Evolutionary conservation across 2,329 filamentous ascomycete species (phyloP), one percentile per base, ranked within the genome.

Genomic region (Dryadomyces quercus-mongolicae): DNA sequence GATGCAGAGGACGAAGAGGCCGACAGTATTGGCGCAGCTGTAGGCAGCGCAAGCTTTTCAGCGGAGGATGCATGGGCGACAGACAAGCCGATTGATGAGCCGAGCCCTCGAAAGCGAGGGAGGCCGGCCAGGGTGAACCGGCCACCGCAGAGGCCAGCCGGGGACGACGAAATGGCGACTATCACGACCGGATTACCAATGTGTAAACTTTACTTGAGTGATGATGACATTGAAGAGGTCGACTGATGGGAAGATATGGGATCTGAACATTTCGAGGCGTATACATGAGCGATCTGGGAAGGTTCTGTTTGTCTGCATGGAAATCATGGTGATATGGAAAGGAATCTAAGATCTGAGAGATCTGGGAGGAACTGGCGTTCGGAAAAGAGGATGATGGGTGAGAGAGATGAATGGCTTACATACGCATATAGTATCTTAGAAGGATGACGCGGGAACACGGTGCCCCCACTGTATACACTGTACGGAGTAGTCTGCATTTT

Each of bases 221-320:
- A 93, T 63, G 88, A 93, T 68, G 88, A 93, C 71, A 92, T 93
- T 64, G 86, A 90, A 66, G 87, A 91, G 62, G 72, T 78, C 5
- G 56, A 58, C 40, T 58, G 21, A 49, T 4, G 36, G 8, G 25
- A 21, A 43, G 40, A 9, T 20, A 16, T 42, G 18, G 16, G 25
- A n/a, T n/a, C n/a, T n/a, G n/a, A n/a, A 50, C 13, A 34, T 20
- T 31, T 31, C 36, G n/a, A 18, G 18, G 49, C 38, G 21, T 34
- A 44, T 25, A 18, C 7, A 40, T n/a, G 12, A 2, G 36, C 10
- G 10, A 40, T 40, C 15, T 40, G 36, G 36, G 25, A 31, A 8
- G 25, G 25, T 31, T n/a, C n/a, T n/a, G n/a, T n/a, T 31, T 31
- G 25, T 8, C 25, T 31, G 25, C n/a, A n/a, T n/a, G n/a, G n/a